Base-by-base conservation (phyloP, 169 alveolate species). In the Theileria equi region DNA sequence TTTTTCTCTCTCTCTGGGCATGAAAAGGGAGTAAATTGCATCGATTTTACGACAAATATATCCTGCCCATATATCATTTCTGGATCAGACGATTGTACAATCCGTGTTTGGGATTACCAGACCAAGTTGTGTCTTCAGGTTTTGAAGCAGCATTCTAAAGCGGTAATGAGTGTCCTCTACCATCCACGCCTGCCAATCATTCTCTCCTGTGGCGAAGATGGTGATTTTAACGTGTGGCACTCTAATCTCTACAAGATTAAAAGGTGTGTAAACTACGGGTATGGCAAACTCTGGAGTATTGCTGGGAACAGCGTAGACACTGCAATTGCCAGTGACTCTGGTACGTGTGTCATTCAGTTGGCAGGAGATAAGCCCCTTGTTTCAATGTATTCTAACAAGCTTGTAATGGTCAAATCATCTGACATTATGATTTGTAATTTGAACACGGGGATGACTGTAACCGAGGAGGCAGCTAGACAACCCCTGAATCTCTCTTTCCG, bases 41-140 rank as follows among this genome's bases (percentile, higher is more conserved):
- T 98, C 40, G 82, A 77, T 16, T 72, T 68, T 57, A 80, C 82
- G 48, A 48, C 76, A 60, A 74, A 88, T 41, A 94, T 92, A 55
- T 98, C 96, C 59, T 91, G 92, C 59, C 98, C 98, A 0, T 95
- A 94, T 83, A 68, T 97, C 36, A 93, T 96, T 25, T 91, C 98
- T 19, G 99, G 98, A 11, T 93, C 98, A 11, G 99, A 97, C 81
- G 99, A 97, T 81, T 83, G 89, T 57, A 91, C 96, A 7, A 95
- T 97, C 13, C 95, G 98, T 58, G 94, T 97, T 5, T 97, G 99
- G 99, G 99, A 97, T 69, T 97, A 95, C 71, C 97, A 95, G 79
- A 95, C 98, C 21, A 96, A 96, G 82, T 96, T 95, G 77, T 97
- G 99, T 66, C 77, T 97, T 29, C 97, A 92, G 81, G 96, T 97